Evolutionary conservation across 2,329 filamentous ascomycete species (phyloP).

Genomic region (Aplosporella prunicola): DNA sequence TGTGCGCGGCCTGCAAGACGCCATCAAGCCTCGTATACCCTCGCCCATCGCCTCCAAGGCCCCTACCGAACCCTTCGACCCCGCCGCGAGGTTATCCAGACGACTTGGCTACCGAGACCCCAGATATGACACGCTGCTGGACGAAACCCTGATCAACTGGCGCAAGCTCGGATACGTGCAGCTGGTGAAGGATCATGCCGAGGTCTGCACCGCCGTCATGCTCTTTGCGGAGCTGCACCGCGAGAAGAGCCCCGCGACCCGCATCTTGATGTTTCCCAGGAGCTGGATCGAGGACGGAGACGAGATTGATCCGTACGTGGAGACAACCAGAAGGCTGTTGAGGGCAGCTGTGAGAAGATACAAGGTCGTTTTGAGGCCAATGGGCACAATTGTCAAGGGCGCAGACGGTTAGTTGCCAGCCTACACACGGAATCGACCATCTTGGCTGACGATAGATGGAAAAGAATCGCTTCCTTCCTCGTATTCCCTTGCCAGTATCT

Average conservation of each 20-base stretch:
- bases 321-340: constrained; percentile 35
- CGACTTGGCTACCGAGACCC: constrained; percentile 11
- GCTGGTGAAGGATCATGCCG: constrained; percentile 34
- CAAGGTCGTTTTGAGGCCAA: constrained; percentile 35
- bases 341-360: constrained; percentile 38
- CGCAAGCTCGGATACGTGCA: constrained; percentile 39
- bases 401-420: constrained; percentile 19
- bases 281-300: constrained; percentile 26
- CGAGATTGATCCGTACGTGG: constrained; percentile 33
- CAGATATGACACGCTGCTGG: constrained; percentile 9
- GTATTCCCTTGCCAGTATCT: constrained; percentile 38
- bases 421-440: too few relatives aligned
- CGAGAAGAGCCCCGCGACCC: constrained; percentile 36
- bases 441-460: neutral
- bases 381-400: constrained; percentile 30
- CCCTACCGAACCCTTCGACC: constrained; percentile 17
- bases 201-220: constrained; percentile 43
- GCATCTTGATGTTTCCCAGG: constrained; percentile 37
- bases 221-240: constrained; percentile 37
- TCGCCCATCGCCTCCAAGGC: constrained; percentile 26
- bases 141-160: constrained; percentile 33
- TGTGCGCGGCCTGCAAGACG: constrained; percentile 63
- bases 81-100: constrained; percentile 7
- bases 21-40: constrained; percentile 50
- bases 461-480: constrained; percentile 19